A percentile compares a stretch with the other conserved stretches of the same genome.
Conservation (phyloP, 768 basidiomycete genomes). For the Coprinopsis cinerea region DNA sequence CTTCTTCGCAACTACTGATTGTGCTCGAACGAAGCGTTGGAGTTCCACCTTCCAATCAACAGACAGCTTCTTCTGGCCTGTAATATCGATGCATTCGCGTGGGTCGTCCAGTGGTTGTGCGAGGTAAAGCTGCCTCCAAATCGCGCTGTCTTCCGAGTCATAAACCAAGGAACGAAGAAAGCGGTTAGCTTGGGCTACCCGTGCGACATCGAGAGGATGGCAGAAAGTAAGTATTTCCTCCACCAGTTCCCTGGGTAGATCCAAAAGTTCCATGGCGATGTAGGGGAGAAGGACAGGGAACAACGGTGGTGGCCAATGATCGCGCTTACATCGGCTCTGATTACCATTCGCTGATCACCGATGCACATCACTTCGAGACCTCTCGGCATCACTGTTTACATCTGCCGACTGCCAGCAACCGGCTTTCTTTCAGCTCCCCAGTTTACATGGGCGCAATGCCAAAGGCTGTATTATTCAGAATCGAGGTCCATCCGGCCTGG, state of each 20-base stretch:
- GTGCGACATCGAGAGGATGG: conserved; percentile 57
- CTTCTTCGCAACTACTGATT: conserved; percentile 36
- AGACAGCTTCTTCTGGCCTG: conserved; percentile 24
- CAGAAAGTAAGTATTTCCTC: conserved; percentile 51
- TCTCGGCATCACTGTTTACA: too few relatives aligned
- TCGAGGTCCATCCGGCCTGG: too few relatives aligned
- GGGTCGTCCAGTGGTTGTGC: conserved; percentile 60
- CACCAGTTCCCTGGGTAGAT: conserved; percentile 53
- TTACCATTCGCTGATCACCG: too few relatives aligned
- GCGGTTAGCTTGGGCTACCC: conserved; percentile 45
- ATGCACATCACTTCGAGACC: too few relatives aligned
- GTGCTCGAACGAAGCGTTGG: conserved; percentile 50
- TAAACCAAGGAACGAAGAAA: conserved; percentile 39
- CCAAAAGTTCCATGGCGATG: conserved; percentile 21
- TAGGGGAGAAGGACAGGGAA: conserved; percentile 1
- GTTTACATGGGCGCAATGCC: too few relatives aligned
- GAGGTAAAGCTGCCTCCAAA: conserved; percentile 69
- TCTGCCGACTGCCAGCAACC: too few relatives aligned
- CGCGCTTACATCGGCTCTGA: too few relatives aligned
- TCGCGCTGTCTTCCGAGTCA: conserved; percentile 32
- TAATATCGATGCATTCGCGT: conserved; percentile 36
- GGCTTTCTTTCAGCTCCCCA: too few relatives aligned
- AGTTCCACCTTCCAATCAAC: conserved; percentile 51
- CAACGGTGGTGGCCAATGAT: neutral
- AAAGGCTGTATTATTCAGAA: too few relatives aligned